These are phyloP conservation scores for Lactarius hatsudake DNA, from an alignment of 768 basidiomycete species.

Conservation along the genomic window DNA sequence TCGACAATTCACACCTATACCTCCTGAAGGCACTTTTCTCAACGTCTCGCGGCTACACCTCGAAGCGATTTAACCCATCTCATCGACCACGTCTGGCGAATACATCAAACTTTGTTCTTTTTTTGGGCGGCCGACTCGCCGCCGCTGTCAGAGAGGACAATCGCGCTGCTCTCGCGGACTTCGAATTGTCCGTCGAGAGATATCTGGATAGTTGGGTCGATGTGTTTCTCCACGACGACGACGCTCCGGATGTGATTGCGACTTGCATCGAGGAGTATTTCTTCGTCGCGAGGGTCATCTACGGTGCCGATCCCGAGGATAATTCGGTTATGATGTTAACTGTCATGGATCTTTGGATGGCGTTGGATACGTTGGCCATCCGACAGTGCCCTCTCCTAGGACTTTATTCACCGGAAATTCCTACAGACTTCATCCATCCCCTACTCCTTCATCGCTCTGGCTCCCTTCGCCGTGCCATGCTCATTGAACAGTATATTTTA, in stretches of 20 bases:
- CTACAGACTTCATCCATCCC: not conserved
- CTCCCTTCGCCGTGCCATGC: not conserved
- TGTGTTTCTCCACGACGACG: not conserved
- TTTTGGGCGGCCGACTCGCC: not conserved
- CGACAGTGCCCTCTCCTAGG: not conserved
- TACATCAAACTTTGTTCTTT: not conserved
- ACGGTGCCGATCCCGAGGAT: slow-evolving; percentile 4
- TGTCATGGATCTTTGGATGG: slow-evolving; percentile 47
- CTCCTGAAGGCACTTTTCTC: not conserved
- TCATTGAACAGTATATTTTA: not conserved
- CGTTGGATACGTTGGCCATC: not conserved
- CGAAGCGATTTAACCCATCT: not conserved
- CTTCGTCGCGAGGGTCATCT: not conserved
- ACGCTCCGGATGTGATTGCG: not conserved
- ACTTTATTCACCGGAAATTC: not conserved
- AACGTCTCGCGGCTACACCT: not conserved
- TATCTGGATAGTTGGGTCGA: not conserved
- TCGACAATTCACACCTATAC: not conserved
- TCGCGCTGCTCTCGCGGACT: not conserved
- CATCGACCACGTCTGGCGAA: not conserved
- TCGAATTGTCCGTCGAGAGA: not conserved
- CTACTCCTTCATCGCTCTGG: not conserved
- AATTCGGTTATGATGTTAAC: slow-evolving; percentile 26
- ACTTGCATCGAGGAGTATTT: slow-evolving; percentile 9
- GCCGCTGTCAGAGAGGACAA: not conserved